These are phyloP conservation scores for Ceratocystis cubensis DNA, from an alignment of 2,329 filamentous ascomycete species.

Conservation along the genomic window DNA sequence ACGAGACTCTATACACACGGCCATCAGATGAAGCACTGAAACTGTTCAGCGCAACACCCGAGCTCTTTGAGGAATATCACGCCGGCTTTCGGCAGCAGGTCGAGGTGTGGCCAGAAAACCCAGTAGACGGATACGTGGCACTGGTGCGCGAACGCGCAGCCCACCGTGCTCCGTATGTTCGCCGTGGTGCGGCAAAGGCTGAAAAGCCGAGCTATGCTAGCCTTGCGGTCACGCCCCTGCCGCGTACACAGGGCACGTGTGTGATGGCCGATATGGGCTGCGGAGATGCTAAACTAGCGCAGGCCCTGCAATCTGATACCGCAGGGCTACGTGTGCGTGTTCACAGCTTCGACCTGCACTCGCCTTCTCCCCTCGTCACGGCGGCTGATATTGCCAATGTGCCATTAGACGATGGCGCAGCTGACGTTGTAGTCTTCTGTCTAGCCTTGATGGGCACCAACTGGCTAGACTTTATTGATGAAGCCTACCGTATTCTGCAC, in stretches of 20 bases:
- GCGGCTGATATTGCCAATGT: slow-evolving; percentile 79
- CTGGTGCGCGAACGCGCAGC: slow-evolving; percentile 55
- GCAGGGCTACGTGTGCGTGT: slow-evolving; percentile 61
- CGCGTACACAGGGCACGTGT: slow-evolving; percentile 58
- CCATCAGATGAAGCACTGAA: slow-evolving; percentile 71
- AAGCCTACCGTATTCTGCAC: slow-evolving; percentile 80
- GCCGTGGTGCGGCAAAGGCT: slow-evolving; percentile 22
- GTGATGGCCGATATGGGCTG: slow-evolving; percentile 87
- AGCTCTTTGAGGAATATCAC: slow-evolving; percentile 95
- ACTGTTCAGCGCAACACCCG: slow-evolving; percentile 72
- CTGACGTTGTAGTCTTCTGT: slow-evolving; percentile 88
- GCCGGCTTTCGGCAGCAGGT: slow-evolving; percentile 93
- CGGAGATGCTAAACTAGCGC: slow-evolving; percentile 74
- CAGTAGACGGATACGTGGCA: slow-evolving; percentile 73
- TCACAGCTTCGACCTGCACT: slow-evolving; percentile 76
- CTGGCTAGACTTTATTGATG: slow-evolving; percentile 92
- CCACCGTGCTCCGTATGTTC: slow-evolving; percentile 23
- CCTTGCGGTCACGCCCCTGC: slow-evolving; percentile 41
- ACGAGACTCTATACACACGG: slow-evolving; percentile 89
- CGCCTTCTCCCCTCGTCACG: slow-evolving; percentile 63
- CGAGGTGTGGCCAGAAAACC: slow-evolving; percentile 91
- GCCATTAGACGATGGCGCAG: slow-evolving; percentile 58
- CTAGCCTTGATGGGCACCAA: slow-evolving; percentile 98
- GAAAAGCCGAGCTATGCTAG: slow-evolving; percentile 24
- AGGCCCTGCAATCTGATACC: slow-evolving; percentile 49